Percentiles rank a stretch among this genome's conserved stretches.
These are phyloP conservation scores for Tephrocybe sp. DNA, from an alignment of 768 basidiomycete genomes.

Conservation along the genomic window DNA sequence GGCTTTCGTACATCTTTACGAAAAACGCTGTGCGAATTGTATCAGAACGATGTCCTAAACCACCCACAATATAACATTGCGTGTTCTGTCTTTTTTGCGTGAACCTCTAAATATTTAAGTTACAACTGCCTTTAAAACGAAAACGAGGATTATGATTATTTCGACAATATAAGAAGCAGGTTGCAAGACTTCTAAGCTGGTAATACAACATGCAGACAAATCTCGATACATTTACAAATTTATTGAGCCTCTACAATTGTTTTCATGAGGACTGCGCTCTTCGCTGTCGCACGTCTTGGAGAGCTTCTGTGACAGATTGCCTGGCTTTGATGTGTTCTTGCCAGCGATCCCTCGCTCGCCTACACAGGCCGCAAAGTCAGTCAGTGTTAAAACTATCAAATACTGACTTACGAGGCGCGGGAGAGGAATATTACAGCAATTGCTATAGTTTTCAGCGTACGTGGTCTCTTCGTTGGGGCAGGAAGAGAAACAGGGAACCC, in stretches of 20 bases:
- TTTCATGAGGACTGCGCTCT: constrained; percentile 32
- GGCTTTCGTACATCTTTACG: constrained; percentile 77
- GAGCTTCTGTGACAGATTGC: constrained; percentile 60
- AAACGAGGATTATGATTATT: not conserved
- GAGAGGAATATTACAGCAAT: constrained; percentile 63
- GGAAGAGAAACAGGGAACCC: constrained; percentile 58
- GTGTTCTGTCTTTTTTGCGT: not conserved
- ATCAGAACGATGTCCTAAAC: constrained; percentile 31
- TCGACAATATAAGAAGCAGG: constrained; percentile 8
- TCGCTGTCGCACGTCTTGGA: constrained; percentile 67
- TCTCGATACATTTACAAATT: constrained; percentile 10
- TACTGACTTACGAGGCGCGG: constrained; percentile 55
- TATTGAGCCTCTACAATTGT: constrained; percentile 1
- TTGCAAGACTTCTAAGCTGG: not conserved
- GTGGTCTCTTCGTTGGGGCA: constrained; percentile 36
- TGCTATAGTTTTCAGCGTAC: constrained; percentile 57
- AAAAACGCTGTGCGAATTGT: constrained; percentile 72
- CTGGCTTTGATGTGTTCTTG: constrained; percentile 59
- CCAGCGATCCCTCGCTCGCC: constrained; percentile 65
- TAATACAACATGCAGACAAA: constrained; percentile 11
- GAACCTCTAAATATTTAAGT: no score
- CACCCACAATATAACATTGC: constrained; percentile 20
- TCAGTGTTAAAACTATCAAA: not conserved
- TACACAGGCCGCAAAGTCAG: constrained; percentile 25
- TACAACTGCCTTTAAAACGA: not conserved